These are phyloP conservation scores for Stenocarpella maydis DNA, from an alignment of 2,329 filamentous ascomycete species.

Conservation along the genomic window DNA sequence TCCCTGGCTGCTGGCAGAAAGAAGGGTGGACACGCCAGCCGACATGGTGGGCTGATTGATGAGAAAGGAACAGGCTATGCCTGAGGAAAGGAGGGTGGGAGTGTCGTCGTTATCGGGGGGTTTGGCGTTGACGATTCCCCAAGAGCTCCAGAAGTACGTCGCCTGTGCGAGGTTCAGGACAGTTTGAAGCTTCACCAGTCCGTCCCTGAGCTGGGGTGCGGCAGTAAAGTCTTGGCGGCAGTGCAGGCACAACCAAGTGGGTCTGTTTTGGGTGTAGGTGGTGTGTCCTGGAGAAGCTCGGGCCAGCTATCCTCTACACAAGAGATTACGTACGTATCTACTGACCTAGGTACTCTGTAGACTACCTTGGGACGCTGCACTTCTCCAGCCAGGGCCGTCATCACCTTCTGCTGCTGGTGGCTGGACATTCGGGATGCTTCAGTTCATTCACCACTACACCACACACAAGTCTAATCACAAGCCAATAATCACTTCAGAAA, in stretches of 20 bases:
- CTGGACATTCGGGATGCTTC: not conserved
- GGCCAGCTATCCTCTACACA: not conserved
- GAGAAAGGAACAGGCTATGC: constrained; percentile 35
- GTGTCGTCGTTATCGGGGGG: constrained; percentile 20
- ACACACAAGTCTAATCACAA: not conserved
- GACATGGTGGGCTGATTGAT: constrained; percentile 51
- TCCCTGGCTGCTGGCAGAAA: constrained; percentile 81
- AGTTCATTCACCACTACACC: not conserved
- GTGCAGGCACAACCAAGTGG: not conserved
- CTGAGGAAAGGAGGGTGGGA: constrained; percentile 32
- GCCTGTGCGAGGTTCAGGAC: constrained; percentile 36
- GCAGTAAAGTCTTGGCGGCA: constrained; percentile 33
- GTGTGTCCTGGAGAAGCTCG: constrained; percentile 5
- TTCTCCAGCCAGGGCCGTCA: not conserved
- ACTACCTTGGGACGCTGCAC: not conserved
- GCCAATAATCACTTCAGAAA: not conserved
- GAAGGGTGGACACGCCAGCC: constrained; percentile 57
- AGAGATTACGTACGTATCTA: not conserved
- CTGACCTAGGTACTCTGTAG: too few species aligned
- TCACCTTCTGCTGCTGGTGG: too few species aligned
- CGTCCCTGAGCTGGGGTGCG: constrained; percentile 27
- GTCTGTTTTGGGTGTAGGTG: constrained; percentile 5
- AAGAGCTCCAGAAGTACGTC: constrained; percentile 28
- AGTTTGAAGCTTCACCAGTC: constrained; percentile 38
- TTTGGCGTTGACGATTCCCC: constrained; percentile 22